phyloP scores from a whole-genome alignment of 139 green algal species.

The Volvox reticuliferus region DNA sequence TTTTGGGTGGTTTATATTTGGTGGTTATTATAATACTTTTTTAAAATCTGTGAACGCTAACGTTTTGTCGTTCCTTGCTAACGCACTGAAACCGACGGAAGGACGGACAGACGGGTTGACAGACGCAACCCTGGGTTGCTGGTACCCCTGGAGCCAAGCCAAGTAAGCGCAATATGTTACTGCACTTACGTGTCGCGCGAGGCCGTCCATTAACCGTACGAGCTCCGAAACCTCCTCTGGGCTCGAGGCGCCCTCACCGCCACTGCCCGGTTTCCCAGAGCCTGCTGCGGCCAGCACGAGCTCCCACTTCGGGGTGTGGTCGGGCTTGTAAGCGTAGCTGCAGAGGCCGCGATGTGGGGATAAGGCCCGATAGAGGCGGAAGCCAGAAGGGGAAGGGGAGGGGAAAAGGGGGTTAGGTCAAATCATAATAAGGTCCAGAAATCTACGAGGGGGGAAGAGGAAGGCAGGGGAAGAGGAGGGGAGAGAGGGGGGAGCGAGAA shows the following conservation, averaged over 20 bases:
- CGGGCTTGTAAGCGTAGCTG: constrained; percentile 27
- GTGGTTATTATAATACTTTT: too few species aligned
- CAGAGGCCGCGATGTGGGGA: not conserved
- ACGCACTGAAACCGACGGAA: not conserved
- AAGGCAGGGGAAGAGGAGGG: not conserved
- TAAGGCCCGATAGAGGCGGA: not conserved
- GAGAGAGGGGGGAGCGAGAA: too few species aligned
- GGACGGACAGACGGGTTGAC: not conserved
- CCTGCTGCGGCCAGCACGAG: not conserved
- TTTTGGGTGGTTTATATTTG: too few species aligned
- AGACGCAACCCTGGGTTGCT: not conserved
- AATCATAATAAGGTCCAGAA: too few species aligned
- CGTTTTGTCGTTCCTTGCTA: not conserved
- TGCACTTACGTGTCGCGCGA: not conserved
- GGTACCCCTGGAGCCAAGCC: not conserved
- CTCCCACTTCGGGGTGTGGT: constrained; percentile 24
- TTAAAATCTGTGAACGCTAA: too few species aligned
- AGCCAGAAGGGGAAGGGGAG: not conserved
- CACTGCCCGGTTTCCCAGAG: not conserved
- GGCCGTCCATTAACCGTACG: not conserved
- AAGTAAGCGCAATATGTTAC: not conserved
- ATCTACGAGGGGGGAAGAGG: too few species aligned
- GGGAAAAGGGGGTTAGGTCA: not conserved
- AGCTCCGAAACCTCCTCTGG: constrained; percentile 4
- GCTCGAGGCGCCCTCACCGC: not conserved